phyloP scores from a whole-genome alignment of 176 grass and related monocot genomes.

The Oryza longistaminata region DNA sequence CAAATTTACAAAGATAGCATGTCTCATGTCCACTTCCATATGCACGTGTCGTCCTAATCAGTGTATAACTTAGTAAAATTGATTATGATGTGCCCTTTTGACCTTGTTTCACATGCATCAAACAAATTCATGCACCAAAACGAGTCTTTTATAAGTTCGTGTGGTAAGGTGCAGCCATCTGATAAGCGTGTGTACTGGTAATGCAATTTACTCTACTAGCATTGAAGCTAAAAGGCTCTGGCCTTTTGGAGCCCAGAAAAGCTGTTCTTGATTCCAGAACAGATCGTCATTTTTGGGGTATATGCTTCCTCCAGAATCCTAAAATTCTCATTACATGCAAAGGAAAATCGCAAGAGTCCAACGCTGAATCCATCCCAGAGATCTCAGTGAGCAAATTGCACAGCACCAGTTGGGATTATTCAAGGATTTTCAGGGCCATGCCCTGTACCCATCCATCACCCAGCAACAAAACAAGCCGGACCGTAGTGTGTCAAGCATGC shows the following conservation, averaged over 20 bases:
- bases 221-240: not conserved
- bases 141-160: no score
- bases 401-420: not conserved
- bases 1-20: no score
- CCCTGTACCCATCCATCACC: conserved; percentile 42
- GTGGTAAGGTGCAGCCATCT: no score
- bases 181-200: no score
- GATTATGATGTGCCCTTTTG: no score
- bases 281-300: not conserved
- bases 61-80: no score
- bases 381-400: conserved; percentile 47
- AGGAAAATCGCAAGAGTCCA: conserved; percentile 24
- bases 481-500: not conserved
- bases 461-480: conserved; percentile 34
- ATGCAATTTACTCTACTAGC: no score
- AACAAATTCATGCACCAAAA: no score
- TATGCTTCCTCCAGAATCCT: conserved; percentile 17
- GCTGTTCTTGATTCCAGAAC: conserved; percentile 2
- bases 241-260: conserved; percentile 9
- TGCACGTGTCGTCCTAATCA: no score
- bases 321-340: not conserved
- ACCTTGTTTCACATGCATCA: no score
- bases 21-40: no score
- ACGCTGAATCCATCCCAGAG: conserved; percentile 30
- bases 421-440: conserved; percentile 1